phyloP scores from a whole-genome alignment of 2,329 filamentous ascomycete species.

The Stromatinia cepivora region DNA sequence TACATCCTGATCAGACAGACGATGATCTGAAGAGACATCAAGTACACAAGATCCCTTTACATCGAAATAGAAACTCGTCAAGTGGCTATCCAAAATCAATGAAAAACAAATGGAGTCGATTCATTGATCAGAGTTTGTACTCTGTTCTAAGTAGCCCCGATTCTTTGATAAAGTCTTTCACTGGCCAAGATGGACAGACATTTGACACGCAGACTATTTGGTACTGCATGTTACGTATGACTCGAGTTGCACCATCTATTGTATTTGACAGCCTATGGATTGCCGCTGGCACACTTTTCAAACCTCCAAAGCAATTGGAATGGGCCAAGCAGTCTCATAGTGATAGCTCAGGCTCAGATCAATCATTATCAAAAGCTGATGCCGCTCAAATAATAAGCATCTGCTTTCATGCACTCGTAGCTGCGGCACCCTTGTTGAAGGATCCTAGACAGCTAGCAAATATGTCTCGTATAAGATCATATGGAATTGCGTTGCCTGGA shows the following conservation, averaged over 20 bases:
- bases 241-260: slow-evolving; percentile 55
- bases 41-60: slow-evolving; percentile 9
- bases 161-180: slow-evolving; percentile 58
- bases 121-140: slow-evolving; percentile 65
- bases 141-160: slow-evolving; percentile 60
- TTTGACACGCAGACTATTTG: slow-evolving; percentile 62
- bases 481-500: slow-evolving; percentile 46
- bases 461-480: slow-evolving; percentile 58
- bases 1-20: slow-evolving; percentile 43
- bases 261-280: slow-evolving; percentile 67
- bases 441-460: slow-evolving; percentile 49
- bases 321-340: slow-evolving; percentile 31
- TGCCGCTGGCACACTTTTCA: slow-evolving; percentile 58
- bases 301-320: slow-evolving; percentile 47
- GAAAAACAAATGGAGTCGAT: slow-evolving; percentile 54
- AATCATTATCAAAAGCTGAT: slow-evolving; percentile 35
- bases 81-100: neutral
- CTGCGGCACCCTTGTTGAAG: slow-evolving; percentile 50
- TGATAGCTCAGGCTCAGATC: slow-evolving; percentile 18
- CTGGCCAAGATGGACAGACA: slow-evolving; percentile 48
- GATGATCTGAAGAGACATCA: slow-evolving; percentile 27
- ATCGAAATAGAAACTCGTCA: slow-evolving; percentile 7
- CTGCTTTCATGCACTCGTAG: slow-evolving; percentile 63
- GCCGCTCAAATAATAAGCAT: slow-evolving; percentile 48
- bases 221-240: slow-evolving; percentile 63